Base-by-base conservation (phyloP, 2,329 filamentous ascomycete species). In the Gremmenia infestans region DNA sequence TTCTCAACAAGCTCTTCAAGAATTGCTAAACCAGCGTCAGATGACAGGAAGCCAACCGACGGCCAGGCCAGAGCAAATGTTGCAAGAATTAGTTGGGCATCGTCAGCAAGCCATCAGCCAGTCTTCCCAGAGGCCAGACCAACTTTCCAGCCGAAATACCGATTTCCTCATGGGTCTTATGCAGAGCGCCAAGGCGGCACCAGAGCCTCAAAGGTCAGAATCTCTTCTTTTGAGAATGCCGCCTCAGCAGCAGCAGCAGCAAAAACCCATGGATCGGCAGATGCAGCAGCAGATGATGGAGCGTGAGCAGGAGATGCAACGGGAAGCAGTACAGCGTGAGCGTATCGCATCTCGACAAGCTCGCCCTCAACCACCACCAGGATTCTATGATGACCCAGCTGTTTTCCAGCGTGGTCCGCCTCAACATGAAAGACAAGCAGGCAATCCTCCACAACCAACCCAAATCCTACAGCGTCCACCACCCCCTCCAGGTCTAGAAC, bases 141-240 rank as follows among this genome's bases (percentile, higher is more conserved):
- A 75, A 57, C 63, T 71, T 54, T 76, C 74, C 48, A 78, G 75
- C 68, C 63, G 63, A 14, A 64, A 65, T 56, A 66, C 87, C n/a
- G 88, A 95, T 61, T 92, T 94, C 69, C 75, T 96, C 49, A 89
- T 96, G 72, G 88, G 86, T 59, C 78, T 96, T 32, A 94, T 96
- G 89, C 83, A 87, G 63, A 71, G 72, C 59, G 68, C 71, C 22
- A 77, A 79, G 56, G 73, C 73, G 39, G 74, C 72, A 3, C 74
- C 78, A 17, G 80, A 83, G 28, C 70, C 73, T 5, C 78, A 78
- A 40, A 73, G 77, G 58, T 74, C 75, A 36, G 82, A 84, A 52
- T 80, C 81, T 54, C 67, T 77, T 48, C 68, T 81, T 51, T 75
- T 82, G 70, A 75, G 80, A 54, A 75, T 76, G 61, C 61, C 60